Conservation (phyloP, 352 stramenopile genomes). For the Halophytophthora polymorphica region DNA sequence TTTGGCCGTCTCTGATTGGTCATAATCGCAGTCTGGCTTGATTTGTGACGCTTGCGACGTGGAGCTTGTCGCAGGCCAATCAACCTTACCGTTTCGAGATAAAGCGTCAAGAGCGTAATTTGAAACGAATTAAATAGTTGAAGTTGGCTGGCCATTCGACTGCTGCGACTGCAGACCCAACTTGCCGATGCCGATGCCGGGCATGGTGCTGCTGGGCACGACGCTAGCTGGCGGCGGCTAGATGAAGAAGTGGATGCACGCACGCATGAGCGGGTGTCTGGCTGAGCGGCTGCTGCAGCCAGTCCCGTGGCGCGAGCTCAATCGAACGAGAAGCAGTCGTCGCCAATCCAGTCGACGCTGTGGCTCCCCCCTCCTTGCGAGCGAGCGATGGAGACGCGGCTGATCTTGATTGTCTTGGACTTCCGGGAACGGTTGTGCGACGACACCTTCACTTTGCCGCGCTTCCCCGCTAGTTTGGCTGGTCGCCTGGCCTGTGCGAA, state of each 20-base stretch:
- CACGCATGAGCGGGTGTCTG: neutral
- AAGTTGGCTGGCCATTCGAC: constrained; percentile 13
- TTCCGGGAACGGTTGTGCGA: constrained; percentile 13
- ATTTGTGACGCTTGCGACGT: too few relatives aligned
- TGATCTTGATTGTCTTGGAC: constrained; percentile 11
- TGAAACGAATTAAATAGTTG: too few relatives aligned
- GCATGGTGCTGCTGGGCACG: too few relatives aligned
- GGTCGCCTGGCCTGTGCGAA: too few relatives aligned
- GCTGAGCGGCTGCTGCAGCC: neutral
- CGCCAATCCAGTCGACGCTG: constrained; percentile 31
- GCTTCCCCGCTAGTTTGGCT: constrained; percentile 8
- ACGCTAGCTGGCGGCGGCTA: neutral
- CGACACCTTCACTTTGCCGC: constrained; percentile 18
- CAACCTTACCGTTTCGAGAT: too few relatives aligned
- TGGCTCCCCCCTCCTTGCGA: constrained; percentile 17
- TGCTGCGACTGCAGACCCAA: too few relatives aligned
- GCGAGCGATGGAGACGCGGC: constrained; percentile 13
- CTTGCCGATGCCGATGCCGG: too few relatives aligned
- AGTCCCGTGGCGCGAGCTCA: constrained; percentile 14
- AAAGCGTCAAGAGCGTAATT: too few relatives aligned
- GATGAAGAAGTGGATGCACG: neutral
- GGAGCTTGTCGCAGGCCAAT: too few relatives aligned
- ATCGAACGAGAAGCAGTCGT: constrained; percentile 40
- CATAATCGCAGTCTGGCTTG: too few relatives aligned
- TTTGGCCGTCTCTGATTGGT: too few relatives aligned